Evolutionary conservation across 225 moss, liverwort and hornwort genomes (phyloP).

Genomic region (Straminergon stramineum): DNA sequence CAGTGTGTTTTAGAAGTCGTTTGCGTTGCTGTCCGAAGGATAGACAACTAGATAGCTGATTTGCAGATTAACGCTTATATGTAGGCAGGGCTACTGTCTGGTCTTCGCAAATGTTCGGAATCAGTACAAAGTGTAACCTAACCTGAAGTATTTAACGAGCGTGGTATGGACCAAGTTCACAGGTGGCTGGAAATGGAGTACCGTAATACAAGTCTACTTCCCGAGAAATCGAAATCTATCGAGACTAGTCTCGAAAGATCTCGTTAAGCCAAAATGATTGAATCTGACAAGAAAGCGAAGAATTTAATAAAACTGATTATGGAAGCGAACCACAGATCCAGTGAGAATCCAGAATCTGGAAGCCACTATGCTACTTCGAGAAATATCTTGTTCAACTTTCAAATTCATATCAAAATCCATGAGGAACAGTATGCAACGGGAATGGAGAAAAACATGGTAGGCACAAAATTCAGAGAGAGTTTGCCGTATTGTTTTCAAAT

Average conservation of each 20-base stretch:
- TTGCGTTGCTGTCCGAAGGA: not conserved
- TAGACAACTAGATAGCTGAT: not conserved
- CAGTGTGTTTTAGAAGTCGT: not conserved
- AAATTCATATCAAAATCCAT: not conserved
- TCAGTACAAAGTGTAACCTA: not conserved
- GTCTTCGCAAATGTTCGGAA: not conserved
- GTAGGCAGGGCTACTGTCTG: not conserved
- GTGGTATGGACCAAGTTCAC: not conserved
- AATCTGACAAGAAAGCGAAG: not conserved
- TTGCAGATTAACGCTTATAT: not conserved
- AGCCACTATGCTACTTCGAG: not conserved
- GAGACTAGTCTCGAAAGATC: not conserved
- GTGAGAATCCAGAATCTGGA: not conserved
- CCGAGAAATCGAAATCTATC: not conserved
- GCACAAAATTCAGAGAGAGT: not conserved
- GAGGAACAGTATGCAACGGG: not conserved
- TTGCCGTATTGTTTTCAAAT: not conserved
- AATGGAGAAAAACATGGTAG: not conserved
- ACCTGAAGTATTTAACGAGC: not conserved
- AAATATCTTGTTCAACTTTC: not conserved
- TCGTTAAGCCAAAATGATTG: not conserved
- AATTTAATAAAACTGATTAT: not conserved
- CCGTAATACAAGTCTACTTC: not conserved
- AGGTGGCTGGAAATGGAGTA: not conserved
- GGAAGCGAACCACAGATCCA: not conserved